A percentile compares a stretch with the other conserved stretches of the same genome.
Evolutionary conservation across 2,329 filamentous ascomycete species (phyloP).

Genomic region (Aspergillus candidus): DNA sequence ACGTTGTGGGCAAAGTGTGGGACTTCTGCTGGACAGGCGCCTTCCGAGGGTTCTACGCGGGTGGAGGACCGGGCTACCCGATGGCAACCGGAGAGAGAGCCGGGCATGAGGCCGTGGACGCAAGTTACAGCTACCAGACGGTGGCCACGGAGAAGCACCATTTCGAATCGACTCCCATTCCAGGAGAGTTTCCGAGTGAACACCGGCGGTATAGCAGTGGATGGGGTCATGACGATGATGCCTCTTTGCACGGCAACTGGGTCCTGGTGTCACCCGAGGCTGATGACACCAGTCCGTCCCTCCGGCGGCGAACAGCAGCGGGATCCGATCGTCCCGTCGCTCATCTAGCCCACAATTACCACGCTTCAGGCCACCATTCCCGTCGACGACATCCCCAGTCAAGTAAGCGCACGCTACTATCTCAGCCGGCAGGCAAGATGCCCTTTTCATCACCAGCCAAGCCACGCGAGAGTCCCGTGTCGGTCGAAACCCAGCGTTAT

Average conservation of each 20-base stretch:
- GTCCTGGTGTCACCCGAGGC: slow-evolving; percentile 51
- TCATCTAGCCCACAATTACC: slow-evolving; percentile 20
- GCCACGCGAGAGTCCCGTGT: slow-evolving; percentile 27
- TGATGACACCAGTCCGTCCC: slow-evolving; percentile 11
- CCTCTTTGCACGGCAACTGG: slow-evolving; percentile 58
- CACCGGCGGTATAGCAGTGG: no score
- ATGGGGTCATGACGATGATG: slow-evolving; percentile 35
- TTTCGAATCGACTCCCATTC: slow-evolving; percentile 40
- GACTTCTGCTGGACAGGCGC: slow-evolving; percentile 68
- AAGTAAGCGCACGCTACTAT: slow-evolving; percentile 17
- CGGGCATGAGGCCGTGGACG: slow-evolving; percentile 2
- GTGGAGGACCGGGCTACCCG: slow-evolving; percentile 67
- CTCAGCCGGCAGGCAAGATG: slow-evolving; percentile 17
- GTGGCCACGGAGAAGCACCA: slow-evolving; percentile 17
- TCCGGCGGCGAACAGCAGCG: slow-evolving; percentile 17
- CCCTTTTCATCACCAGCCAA: slow-evolving; percentile 23
- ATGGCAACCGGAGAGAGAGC: slow-evolving; percentile 35
- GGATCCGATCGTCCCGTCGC: slow-evolving; percentile 11
- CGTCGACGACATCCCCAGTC: slow-evolving; percentile 19
- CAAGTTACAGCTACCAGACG: neutral
- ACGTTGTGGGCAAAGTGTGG: slow-evolving; percentile 62
- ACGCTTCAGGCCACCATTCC: slow-evolving; percentile 13
- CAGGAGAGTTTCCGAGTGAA: slow-evolving; percentile 46
- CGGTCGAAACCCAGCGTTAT: slow-evolving; percentile 63
- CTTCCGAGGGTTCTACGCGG: slow-evolving; percentile 81